Evolutionary conservation across 768 basidiomycete genomes (phyloP).

Genomic region (Fomitopsis pulvina): DNA sequence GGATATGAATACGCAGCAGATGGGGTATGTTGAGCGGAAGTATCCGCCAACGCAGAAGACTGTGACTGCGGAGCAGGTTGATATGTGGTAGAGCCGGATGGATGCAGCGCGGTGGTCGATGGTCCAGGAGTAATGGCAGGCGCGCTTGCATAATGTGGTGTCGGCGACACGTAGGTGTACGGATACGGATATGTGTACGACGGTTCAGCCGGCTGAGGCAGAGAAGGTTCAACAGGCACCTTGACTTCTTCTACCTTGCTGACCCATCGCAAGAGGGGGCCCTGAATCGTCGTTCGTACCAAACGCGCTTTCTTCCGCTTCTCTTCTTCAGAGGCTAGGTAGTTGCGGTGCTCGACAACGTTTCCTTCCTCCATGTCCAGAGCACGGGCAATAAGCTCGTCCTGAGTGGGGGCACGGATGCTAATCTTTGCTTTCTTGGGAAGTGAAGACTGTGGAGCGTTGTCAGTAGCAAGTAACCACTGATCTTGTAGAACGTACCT

Average conservation of each 20-base stretch:
- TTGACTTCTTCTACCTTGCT: conserved; percentile 56
- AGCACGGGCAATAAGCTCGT: conserved; percentile 77
- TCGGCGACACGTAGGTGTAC: not conserved
- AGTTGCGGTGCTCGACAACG: conserved; percentile 68
- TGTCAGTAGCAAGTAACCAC: too few species aligned
- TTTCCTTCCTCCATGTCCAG: conserved; percentile 87
- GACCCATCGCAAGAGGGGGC: conserved; percentile 67
- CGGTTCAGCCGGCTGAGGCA: conserved; percentile 17
- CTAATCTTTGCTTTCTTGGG: conserved; percentile 56
- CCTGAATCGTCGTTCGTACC: conserved; percentile 53
- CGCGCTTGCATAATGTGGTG: not conserved
- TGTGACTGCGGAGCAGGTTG: not conserved
- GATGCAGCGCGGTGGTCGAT: not conserved
- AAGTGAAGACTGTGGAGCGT: conserved; percentile 31
- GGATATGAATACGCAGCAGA: not conserved
- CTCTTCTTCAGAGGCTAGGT: conserved; percentile 76
- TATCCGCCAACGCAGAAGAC: not conserved
- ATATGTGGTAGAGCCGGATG: not conserved
- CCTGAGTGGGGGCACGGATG: conserved; percentile 59
- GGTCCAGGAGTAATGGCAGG: too few species aligned
- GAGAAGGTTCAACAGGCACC: conserved; percentile 32
- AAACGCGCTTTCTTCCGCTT: conserved; percentile 64
- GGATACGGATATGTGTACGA: not conserved
- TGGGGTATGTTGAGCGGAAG: conserved; percentile 21
- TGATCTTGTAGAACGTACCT: conserved; percentile 39